These are phyloP conservation scores for Lophium mytilinum DNA, from an alignment of 495 filamentous ascomycete species.

Conservation along the genomic window DNA sequence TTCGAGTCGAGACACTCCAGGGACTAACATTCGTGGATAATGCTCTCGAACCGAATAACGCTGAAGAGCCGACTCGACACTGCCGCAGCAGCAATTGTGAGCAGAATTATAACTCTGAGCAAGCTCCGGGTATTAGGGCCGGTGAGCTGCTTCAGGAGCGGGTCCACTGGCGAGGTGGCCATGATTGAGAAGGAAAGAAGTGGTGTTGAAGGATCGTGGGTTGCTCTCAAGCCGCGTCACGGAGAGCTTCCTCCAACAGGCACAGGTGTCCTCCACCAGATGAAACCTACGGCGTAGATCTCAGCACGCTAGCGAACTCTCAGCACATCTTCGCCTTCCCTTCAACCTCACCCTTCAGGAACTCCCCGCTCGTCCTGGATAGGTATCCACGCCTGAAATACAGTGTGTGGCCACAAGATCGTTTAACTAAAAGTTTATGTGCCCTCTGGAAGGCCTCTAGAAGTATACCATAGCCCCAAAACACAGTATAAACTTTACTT, in stretches of 20 bases:
- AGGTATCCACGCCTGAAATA: too few species aligned
- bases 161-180: slow-evolving; percentile 35
- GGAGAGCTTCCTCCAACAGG: not conserved
- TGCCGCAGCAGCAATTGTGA: slow-evolving; percentile 84
- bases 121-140: slow-evolving; percentile 73
- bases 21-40: slow-evolving; percentile 95
- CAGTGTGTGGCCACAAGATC: too few species aligned
- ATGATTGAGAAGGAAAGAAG: slow-evolving; percentile 6
- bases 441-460: too few species aligned
- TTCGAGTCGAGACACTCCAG: slow-evolving; percentile 1
- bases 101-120: slow-evolving; percentile 84
- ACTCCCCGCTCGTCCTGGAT: too few species aligned
- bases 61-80: slow-evolving; percentile 93
- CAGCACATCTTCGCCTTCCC: too few species aligned
- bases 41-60: slow-evolving; percentile 99
- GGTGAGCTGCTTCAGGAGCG: slow-evolving; percentile 58
- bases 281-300: too few species aligned
- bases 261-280: slow-evolving; percentile 13
- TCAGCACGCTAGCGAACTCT: too few species aligned
- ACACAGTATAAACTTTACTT: too few species aligned
- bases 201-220: slow-evolving; percentile 6
- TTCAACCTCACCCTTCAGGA: too few species aligned
- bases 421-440: too few species aligned
- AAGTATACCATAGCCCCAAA: too few species aligned
- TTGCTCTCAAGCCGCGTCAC: slow-evolving; percentile 15